phyloP scores from a whole-genome alignment of 140 eudicot genomes.

The Ambrosia hybrid region DNA sequence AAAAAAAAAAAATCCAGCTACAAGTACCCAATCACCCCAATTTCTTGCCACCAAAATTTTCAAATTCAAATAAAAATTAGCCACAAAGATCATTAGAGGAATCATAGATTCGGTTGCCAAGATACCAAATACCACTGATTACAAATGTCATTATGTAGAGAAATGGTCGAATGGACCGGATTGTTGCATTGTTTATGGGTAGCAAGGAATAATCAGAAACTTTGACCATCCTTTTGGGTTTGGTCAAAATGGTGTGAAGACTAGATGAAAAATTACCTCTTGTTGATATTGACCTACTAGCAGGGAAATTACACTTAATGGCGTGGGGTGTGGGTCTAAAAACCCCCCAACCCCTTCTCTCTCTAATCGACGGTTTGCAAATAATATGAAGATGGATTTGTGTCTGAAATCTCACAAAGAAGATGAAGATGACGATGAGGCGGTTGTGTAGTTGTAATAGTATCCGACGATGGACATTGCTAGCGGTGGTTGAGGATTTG shows the following conservation, averaged over 20 bases:
- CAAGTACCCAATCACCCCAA: too few relatives aligned
- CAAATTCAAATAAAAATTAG: neutral
- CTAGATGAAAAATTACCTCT: slow-evolving; percentile 82
- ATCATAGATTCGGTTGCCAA: slow-evolving; percentile 80
- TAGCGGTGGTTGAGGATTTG: too few relatives aligned
- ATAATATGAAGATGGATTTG: too few relatives aligned
- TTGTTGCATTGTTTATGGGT: slow-evolving; percentile 81
- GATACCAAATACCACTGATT: slow-evolving; percentile 69
- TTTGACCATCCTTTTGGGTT: slow-evolving; percentile 66
- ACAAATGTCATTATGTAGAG: slow-evolving; percentile 82
- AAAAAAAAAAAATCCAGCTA: too few relatives aligned
- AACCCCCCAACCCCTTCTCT: too few relatives aligned
- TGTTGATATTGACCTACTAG: slow-evolving; percentile 79
- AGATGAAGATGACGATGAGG: too few relatives aligned
- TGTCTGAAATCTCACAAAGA: too few relatives aligned
- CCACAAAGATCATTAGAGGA: slow-evolving; percentile 77
- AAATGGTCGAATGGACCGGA: slow-evolving; percentile 84
- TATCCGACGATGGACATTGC: too few relatives aligned
- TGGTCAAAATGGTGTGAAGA: slow-evolving; percentile 78
- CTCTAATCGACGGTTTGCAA: too few relatives aligned
- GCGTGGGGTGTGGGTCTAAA: too few relatives aligned
- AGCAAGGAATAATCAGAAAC: slow-evolving; percentile 85
- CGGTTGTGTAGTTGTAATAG: too few relatives aligned
- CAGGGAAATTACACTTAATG: slow-evolving; percentile 68
- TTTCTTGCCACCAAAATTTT: too few relatives aligned